Base-by-base conservation (phyloP, 2,329 filamentous ascomycete species). In the Penicillium sp. region DNA sequence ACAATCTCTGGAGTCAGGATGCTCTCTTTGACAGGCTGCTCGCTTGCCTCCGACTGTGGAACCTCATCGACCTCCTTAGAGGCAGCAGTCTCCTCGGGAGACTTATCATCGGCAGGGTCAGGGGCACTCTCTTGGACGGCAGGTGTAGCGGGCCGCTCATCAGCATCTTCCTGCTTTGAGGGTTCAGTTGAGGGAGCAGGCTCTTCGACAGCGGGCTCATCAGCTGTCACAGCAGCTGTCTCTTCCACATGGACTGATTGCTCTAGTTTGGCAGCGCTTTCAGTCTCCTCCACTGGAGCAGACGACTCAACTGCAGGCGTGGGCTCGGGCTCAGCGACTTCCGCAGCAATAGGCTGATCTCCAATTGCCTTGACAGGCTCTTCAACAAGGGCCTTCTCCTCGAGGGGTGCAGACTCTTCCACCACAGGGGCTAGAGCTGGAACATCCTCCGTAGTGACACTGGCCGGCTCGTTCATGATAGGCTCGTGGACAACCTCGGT, bases 1-100 rank as follows among this genome's bases (percentile, higher is more conserved):
- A 62, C 33, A n/a, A 56, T 16, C 33, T 57, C 58, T 7, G 59
- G 32, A 5, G 50, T 54, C 14, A 58, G 16, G 15, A 40, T 11
- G 18, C 35, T 47, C 25, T 60, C 52, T 36, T 60, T 47, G 14
- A 27, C 20, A 25, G 41, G 13, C n/a, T 43, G 34, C 3, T 42
- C 45, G 4, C 31, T 20, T 8, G 40, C 7, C 13, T 49, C 17
- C 23, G 39, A 19, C 16, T 48, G 32, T 15, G 46, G n/a, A 20
- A 25, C 23, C 13, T 45, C 36, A 18, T 45, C 41, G n/a, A 33
- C 33, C 21, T 41, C 42, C 13, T 41, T 13, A 18, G 19, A 38
- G 41, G 18, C 41, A 15, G 42, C 29, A 20, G 37, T 23, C 30
- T 44, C 35, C 16, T 49, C 38, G n/a, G n/a, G n/a, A n/a, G n/a